Conservation (phyloP, 163 green algal genomes). For the Scenedesmus sp. region DNA sequence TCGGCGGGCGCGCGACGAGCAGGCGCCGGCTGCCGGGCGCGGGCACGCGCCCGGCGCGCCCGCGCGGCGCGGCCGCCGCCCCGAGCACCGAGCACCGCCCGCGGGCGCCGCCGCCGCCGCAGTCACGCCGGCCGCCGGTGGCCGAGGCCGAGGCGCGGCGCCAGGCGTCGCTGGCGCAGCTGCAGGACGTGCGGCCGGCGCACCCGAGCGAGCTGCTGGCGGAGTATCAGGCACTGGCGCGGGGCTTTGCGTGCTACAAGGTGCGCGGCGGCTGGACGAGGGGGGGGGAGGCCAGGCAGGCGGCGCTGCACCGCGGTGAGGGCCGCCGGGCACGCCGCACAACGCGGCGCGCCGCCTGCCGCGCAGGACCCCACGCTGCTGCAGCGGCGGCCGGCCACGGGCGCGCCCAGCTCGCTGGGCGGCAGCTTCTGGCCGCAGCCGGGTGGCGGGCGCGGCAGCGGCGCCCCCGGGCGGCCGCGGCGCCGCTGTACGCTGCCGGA, state of each 20-base stretch:
- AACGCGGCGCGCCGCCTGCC: too few species aligned
- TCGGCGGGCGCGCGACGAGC: too few species aligned
- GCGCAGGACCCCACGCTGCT: neutral
- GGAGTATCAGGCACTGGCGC: constrained; percentile 17
- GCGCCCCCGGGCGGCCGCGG: neutral
- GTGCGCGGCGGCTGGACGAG: neutral
- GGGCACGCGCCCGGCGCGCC: too few species aligned
- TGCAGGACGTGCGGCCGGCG: neutral
- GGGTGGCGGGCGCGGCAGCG: neutral
- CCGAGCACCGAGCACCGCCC: too few species aligned
- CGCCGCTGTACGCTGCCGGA: neutral
- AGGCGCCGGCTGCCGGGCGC: too few species aligned
- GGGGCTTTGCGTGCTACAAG: constrained; percentile 28
- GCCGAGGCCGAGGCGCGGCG: neutral
- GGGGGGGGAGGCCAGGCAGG: too few species aligned
- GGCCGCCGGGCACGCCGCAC: too few species aligned
- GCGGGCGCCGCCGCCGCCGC: neutral
- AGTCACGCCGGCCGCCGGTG: neutral
- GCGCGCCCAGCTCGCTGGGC: neutral
- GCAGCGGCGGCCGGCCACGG: neutral
- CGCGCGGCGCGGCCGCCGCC: too few species aligned
- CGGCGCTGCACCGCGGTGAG: too few species aligned
- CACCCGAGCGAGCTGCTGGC: constrained; percentile 34
- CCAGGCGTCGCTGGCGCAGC: constrained; percentile 6
- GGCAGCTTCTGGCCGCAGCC: neutral